A percentile compares a stretch with the other conserved stretches of the same genome.
Evolutionary conservation across 73 alveolate species (phyloP).

Genomic region (Halteria grandinella): DNA sequence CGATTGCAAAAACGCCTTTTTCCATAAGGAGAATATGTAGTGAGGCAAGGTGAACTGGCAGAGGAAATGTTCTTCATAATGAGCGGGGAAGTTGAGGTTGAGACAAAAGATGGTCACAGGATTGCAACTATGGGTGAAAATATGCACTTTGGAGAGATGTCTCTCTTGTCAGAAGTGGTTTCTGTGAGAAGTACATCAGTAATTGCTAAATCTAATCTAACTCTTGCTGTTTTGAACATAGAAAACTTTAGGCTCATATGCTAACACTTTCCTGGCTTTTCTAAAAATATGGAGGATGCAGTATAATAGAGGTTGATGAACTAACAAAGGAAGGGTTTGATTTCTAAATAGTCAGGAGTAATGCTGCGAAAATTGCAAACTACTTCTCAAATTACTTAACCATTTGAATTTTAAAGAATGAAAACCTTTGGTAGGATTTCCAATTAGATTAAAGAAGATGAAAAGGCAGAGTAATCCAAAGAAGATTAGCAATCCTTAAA

Average conservation of each 20-base stretch:
- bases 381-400: too few species aligned
- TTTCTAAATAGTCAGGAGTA: too few species aligned
- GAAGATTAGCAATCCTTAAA: too few species aligned
- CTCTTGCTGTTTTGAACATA: slow-evolving; percentile 59
- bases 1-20: too few species aligned
- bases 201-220: slow-evolving; percentile 37
- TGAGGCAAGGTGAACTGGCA: slow-evolving; percentile 70
- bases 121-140: slow-evolving; percentile 53
- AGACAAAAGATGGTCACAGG: slow-evolving; percentile 11
- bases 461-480: too few species aligned
- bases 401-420: background rate
- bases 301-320: background rate
- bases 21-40: slow-evolving; percentile 63
- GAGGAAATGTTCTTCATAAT: slow-evolving; percentile 67
- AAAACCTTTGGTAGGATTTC: too few species aligned
- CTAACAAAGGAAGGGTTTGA: too few species aligned
- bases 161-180: slow-evolving; percentile 40
- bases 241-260: slow-evolving; percentile 59
- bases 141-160: slow-evolving; percentile 71
- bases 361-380: too few species aligned
- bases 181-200: slow-evolving; percentile 56
- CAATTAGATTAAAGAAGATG: too few species aligned
- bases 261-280: slow-evolving; percentile 65
- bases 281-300: slow-evolving; percentile 1
- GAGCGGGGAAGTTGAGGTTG: slow-evolving; percentile 58